A percentile compares a stretch with the other conserved stretches of the same genome.
Evolutionary conservation across 495 filamentous ascomycete species (phyloP).

Genomic region (Aspergillus cavernicola): DNA sequence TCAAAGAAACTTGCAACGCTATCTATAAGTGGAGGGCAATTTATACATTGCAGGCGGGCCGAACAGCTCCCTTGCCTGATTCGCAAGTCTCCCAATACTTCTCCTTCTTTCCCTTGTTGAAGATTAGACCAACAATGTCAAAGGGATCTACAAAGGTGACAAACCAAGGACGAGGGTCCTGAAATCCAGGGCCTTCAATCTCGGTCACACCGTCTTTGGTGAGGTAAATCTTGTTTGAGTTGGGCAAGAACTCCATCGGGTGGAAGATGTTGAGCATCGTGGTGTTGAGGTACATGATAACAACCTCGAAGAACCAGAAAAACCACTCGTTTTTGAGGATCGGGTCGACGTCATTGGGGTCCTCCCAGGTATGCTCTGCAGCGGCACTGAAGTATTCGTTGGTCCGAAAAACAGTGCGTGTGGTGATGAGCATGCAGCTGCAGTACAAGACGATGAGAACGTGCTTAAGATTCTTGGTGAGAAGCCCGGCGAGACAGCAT

Average conservation of each 20-base stretch:
- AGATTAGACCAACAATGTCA: slow-evolving; percentile 56
- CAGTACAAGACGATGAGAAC: slow-evolving; percentile 59
- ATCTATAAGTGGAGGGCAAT: neutral
- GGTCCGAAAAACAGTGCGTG: slow-evolving; percentile 63
- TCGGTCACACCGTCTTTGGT: slow-evolving; percentile 62
- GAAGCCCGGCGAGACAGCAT: slow-evolving; percentile 49
- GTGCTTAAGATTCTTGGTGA: slow-evolving; percentile 53
- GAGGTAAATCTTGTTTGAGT: slow-evolving; percentile 61
- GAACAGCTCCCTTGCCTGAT: neutral
- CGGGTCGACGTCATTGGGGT: slow-evolving; percentile 40
- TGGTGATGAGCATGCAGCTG: slow-evolving; percentile 56
- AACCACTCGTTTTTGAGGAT: slow-evolving; percentile 65
- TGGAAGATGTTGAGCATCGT: slow-evolving; percentile 60
- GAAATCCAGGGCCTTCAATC: slow-evolving; percentile 59
- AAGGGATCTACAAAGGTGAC: slow-evolving; percentile 65
- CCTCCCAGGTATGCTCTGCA: slow-evolving; percentile 34
- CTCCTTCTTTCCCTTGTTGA: slow-evolving; percentile 43
- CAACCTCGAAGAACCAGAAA: slow-evolving; percentile 68
- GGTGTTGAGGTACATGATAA: slow-evolving; percentile 60
- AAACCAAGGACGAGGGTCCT: slow-evolving; percentile 50
- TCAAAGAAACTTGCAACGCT: neutral
- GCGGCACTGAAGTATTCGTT: slow-evolving; percentile 57
- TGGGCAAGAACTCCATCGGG: slow-evolving; percentile 58
- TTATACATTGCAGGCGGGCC: neutral
- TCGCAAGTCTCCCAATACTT: slow-evolving; percentile 51